Conservation (phyloP, 805 yeast genomes). For the Pichia scutulata region DNA sequence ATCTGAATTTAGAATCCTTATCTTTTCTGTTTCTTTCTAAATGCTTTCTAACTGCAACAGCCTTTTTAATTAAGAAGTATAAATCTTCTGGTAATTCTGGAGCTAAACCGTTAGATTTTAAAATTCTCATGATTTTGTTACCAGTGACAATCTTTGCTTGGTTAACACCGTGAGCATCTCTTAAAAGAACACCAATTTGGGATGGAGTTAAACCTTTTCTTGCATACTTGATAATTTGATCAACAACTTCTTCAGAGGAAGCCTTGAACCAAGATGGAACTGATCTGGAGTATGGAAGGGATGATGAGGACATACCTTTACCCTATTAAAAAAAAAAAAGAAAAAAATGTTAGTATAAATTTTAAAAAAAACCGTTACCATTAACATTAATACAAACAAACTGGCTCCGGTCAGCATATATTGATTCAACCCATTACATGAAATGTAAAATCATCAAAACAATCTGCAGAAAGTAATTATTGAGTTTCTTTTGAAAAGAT, state of each 20-base stretch:
- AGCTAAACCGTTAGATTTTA: constrained; percentile 99
- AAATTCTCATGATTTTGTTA: constrained; percentile 98
- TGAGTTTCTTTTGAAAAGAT: not conserved
- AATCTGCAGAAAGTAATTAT: not conserved
- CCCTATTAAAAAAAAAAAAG: constrained; percentile 47
- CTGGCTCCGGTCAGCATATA: constrained; percentile 44
- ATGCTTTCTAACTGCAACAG: constrained; percentile 99
- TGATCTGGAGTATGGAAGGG: constrained; percentile 98
- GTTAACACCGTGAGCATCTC: constrained; percentile 99
- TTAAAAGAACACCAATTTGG: constrained; percentile 97
- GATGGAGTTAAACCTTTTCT: constrained; percentile 99
- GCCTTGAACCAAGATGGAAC: constrained; percentile 99
- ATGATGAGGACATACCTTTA: constrained; percentile 98
- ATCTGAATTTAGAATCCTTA: constrained; percentile 99
- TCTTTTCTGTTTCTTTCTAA: constrained; percentile 99
- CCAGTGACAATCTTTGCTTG: constrained; percentile 97
- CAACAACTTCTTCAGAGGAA: constrained; percentile 90
- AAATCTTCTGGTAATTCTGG: constrained; percentile 99
- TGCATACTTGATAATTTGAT: constrained; percentile 98
- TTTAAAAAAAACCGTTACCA: constrained; percentile 22
- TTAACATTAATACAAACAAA: constrained; percentile 28
- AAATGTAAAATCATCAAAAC: not conserved
- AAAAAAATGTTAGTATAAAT: constrained; percentile 24
- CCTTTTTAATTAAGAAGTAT: constrained; percentile 98
- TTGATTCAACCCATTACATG: not conserved